phyloP scores from a whole-genome alignment of 129 eudicot species.

The Tanacetum coccineum region DNA sequence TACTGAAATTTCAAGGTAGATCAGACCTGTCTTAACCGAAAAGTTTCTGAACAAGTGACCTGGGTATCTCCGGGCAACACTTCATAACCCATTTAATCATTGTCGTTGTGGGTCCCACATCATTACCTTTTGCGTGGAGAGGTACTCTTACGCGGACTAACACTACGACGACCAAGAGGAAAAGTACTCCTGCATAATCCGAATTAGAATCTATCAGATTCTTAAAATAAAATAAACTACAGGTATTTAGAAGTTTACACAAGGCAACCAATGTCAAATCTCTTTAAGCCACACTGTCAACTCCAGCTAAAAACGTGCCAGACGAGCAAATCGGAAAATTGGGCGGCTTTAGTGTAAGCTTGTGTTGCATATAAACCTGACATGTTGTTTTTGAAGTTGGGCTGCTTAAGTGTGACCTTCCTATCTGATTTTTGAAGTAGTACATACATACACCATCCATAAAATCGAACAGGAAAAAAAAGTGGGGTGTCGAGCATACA shows the following conservation, averaged over 20 bases:
- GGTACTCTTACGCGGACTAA: constrained; percentile 71
- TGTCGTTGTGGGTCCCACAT: no score
- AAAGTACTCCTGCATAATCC: constrained; percentile 38
- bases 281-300: no score
- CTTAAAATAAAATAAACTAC: not conserved
- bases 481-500: not conserved
- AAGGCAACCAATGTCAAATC: no score
- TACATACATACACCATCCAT: not conserved
- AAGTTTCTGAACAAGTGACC: no score
- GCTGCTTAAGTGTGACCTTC: not conserved
- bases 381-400: not conserved
- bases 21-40: no score
- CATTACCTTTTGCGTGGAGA: constrained; percentile 69
- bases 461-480: not conserved
- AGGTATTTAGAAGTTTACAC: not conserved
- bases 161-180: constrained; percentile 56
- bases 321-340: no score
- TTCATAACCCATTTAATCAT: no score
- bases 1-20: no score
- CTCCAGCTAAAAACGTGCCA: no score
- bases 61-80: no score
- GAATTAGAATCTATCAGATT: constrained; percentile 11
- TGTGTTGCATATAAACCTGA: no score
- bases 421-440: not conserved
- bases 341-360: no score